Percentiles rank a stretch among this genome's conserved stretches.
These are phyloP conservation scores for Mesostigma viride DNA, from an alignment of 139 green algal species.

Conservation along the genomic window DNA sequence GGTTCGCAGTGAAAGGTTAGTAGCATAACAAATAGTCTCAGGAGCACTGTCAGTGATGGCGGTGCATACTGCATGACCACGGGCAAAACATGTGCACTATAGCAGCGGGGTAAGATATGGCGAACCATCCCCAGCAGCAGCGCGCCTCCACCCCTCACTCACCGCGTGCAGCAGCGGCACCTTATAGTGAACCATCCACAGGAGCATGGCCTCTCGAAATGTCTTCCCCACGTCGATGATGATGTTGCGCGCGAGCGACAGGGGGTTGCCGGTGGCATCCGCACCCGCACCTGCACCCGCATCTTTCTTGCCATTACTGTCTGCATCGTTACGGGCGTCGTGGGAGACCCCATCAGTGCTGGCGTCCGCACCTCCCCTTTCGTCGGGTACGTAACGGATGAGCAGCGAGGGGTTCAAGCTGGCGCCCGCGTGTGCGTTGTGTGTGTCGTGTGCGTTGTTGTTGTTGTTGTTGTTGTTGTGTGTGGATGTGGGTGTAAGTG, in stretches of 20 bases:
- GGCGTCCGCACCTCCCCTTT: neutral
- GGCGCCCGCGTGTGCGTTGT: too few relatives aligned
- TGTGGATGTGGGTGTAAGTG: too few relatives aligned
- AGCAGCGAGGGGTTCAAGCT: neutral
- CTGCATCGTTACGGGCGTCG: too few relatives aligned
- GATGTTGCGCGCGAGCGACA: neutral
- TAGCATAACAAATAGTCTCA: neutral
- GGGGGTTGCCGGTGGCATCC: neutral
- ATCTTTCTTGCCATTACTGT: too few relatives aligned
- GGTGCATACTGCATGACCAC: too few relatives aligned
- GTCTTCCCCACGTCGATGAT: constrained; percentile 27
- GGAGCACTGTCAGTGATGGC: neutral
- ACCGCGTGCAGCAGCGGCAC: constrained; percentile 23
- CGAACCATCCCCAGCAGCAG: too few relatives aligned
- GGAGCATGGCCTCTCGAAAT: constrained; percentile 29
- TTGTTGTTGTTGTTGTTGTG: too few relatives aligned
- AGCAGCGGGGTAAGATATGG: too few relatives aligned
- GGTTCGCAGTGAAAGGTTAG: neutral
- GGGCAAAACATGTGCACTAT: too few relatives aligned
- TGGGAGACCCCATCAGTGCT: neutral
- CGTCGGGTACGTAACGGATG: neutral
- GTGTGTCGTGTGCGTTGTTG: too few relatives aligned
- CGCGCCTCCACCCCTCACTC: too few relatives aligned
- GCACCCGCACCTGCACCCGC: neutral
- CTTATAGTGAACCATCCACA: constrained; percentile 17